Evolutionary conservation across 139 green algal genomes (phyloP).

Genomic region (Parachlorella kessleri): DNA sequence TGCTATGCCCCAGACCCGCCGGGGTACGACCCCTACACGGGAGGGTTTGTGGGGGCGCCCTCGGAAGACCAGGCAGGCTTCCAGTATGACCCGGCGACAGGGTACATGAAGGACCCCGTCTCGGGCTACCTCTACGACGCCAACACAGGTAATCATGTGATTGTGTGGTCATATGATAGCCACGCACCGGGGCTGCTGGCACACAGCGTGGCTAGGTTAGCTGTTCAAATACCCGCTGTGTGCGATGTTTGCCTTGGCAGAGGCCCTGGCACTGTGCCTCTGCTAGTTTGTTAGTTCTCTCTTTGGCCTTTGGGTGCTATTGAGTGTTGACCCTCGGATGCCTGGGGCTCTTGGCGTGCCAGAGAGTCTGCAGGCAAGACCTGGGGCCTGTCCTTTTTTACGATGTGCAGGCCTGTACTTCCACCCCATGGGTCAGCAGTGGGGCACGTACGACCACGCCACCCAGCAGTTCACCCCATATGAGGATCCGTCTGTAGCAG

Average conservation of each 20-base stretch:
- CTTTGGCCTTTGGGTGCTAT: too few species aligned
- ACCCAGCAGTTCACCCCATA: constrained; percentile 53
- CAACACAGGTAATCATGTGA: constrained; percentile 22
- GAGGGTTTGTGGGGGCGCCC: neutral
- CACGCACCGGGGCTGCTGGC: too few species aligned
- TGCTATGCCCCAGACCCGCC: neutral
- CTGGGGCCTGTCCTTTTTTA: too few species aligned
- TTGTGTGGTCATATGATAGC: too few species aligned
- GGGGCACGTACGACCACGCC: constrained; percentile 54
- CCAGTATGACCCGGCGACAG: constrained; percentile 52
- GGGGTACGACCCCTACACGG: neutral
- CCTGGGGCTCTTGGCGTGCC: too few species aligned
- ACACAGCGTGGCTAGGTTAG: too few species aligned
- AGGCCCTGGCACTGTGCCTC: too few species aligned
- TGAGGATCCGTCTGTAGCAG: neutral
- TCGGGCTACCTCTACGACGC: constrained; percentile 74
- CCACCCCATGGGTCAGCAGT: constrained; percentile 49
- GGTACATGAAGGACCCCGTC: constrained; percentile 62
- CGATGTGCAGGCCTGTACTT: constrained; percentile 51
- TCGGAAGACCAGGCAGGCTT: constrained; percentile 22
- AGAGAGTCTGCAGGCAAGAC: too few species aligned
- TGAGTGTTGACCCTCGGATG: too few species aligned
- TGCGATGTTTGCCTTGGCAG: too few species aligned
- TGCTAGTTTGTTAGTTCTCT: too few species aligned
- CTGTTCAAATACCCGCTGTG: too few species aligned